A percentile compares a stretch with the other conserved stretches of the same genome.
Evolutionary conservation across 441 rosid species (phyloP).

Genomic region (Pelargonium cotyledonis): DNA sequence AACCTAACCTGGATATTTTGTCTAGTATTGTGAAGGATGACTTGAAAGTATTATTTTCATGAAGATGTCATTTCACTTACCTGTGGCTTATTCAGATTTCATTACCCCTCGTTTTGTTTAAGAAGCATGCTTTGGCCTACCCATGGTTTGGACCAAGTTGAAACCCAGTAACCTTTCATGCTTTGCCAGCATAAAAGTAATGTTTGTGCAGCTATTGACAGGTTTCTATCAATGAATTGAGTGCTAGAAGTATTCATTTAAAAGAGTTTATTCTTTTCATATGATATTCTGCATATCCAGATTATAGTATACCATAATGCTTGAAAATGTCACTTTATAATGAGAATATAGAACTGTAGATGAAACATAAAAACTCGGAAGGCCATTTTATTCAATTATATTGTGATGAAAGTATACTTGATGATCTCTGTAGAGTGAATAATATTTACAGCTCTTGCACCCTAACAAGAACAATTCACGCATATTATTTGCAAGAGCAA

Average conservation of each 20-base stretch:
- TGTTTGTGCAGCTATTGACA: not conserved
- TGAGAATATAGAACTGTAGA: too few species aligned
- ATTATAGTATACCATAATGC: not conserved
- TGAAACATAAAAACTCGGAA: too few species aligned
- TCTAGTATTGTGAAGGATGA: not conserved
- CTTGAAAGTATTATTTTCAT: not conserved
- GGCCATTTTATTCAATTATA: too few species aligned
- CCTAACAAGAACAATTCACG: too few species aligned
- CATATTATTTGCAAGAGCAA: too few species aligned
- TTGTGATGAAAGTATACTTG: too few species aligned
- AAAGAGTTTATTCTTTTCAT: not conserved
- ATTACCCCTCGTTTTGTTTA: not conserved
- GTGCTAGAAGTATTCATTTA: not conserved
- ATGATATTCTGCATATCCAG: not conserved
- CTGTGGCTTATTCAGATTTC: not conserved
- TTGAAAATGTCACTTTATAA: too few species aligned
- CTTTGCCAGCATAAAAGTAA: not conserved
- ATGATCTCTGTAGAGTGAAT: too few species aligned
- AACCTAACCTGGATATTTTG: not conserved
- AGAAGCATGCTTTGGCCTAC: not conserved
- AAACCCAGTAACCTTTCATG: not conserved
- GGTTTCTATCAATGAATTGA: not conserved
- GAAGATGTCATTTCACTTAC: not conserved
- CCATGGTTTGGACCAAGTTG: not conserved
- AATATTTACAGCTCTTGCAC: too few species aligned